Evolutionary conservation across 352 stramenopile genomes (phyloP), one percentile per base, ranked within the genome.

Genomic region (Elongisporangium undulatum): DNA sequence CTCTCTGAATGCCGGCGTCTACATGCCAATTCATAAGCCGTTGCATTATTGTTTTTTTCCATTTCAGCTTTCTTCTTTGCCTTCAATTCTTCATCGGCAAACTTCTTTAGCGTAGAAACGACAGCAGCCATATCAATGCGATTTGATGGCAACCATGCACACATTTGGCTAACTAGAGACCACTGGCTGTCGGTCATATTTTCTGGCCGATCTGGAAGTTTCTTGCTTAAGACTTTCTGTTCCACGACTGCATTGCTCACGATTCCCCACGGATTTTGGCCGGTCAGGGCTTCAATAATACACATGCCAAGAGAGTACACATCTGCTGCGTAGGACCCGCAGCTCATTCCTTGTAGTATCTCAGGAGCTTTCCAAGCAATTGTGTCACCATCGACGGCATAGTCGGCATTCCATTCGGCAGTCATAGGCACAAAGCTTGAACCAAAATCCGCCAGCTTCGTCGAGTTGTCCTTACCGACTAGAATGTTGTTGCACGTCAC

Each of bases 401-500:
- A 15, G 7, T 3, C 45, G n/a, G 2, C 12, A 23, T 3, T 21
- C 24, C 29, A 38, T 19, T 58, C 22, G 22, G 23, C 20, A 17
- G 38, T 15, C 45, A 56, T 19, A 17, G 38, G 21, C 17, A 63
- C 29, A 2, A 53, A 45, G 20, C 56, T 63, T 39, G 69, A 22
- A 4, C 69, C 57, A 58, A 66, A 65, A 41, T 70, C 69, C 4
- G 63, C 61, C n/a, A 76, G 55, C 24, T 71, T 73, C 3, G 66
- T 34, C 9, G 53, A 39, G 8, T 51, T 22, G 15, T 70, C 56
- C 4, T 29, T 22, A 17, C 56, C 56, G 0, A 73, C 49, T 1
- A 76, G 15, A 19, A 72, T 66, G 48, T 76, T 76, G 24, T 61
- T 60, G n/a, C 66, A 57, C 24, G 68, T 73, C 29, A 76, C 38